A percentile compares a stretch with the other conserved stretches of the same genome.
These are phyloP conservation scores for Xylaria multiplex DNA, from an alignment of 2,329 filamentous ascomycete species.

Conservation along the genomic window DNA sequence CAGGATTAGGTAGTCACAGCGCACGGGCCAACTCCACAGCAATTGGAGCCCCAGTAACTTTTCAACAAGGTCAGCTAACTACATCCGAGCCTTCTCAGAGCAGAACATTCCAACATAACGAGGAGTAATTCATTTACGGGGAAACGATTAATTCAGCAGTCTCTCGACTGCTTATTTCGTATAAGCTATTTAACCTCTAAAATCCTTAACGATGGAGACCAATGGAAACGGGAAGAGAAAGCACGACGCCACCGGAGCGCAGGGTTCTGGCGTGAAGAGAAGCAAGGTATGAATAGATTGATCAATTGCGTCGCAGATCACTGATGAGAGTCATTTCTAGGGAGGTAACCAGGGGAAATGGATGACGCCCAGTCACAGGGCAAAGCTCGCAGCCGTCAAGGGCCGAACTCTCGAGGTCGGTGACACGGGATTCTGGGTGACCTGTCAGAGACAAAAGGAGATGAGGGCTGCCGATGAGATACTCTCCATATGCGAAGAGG, in stretches of 20 bases:
- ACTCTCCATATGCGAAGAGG: slow-evolving; percentile 72
- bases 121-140: background rate
- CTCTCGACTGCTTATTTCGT: no score
- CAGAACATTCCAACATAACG: background rate
- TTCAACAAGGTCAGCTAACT: background rate
- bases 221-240: slow-evolving; percentile 51
- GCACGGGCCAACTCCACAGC: slow-evolving; percentile 23
- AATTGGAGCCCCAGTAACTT: background rate
- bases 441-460: slow-evolving; percentile 78
- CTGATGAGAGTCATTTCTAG: slow-evolving; percentile 45
- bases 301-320: background rate
- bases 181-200: background rate
- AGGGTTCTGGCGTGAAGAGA: slow-evolving; percentile 47
- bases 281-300: slow-evolving; percentile 49
- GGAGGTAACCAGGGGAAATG: slow-evolving; percentile 67
- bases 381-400: slow-evolving; percentile 55
- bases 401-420: slow-evolving; percentile 68
- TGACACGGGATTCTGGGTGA: slow-evolving; percentile 80
- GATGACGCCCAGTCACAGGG: slow-evolving; percentile 69
- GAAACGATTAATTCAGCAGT: no score
- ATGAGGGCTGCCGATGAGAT: slow-evolving; percentile 75
- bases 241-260: slow-evolving; percentile 42
- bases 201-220: slow-evolving; percentile 45
- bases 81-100: background rate
- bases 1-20: background rate